phyloP scores from a whole-genome alignment of 352 stramenopile genomes.

The Pythium angustatum region DNA sequence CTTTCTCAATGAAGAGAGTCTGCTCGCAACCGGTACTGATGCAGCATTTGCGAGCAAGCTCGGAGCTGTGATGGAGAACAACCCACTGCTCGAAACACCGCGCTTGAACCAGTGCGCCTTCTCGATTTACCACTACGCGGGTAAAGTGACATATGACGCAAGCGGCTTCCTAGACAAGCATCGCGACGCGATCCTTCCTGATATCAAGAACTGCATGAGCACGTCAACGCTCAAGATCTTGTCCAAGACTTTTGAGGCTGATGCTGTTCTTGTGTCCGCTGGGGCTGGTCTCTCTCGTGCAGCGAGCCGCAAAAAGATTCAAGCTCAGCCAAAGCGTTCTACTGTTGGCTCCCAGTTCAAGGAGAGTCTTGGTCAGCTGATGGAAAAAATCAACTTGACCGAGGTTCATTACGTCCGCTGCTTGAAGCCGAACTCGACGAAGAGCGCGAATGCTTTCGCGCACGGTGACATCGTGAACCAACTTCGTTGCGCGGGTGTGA shows the following conservation, averaged over 20 bases:
- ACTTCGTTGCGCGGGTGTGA: slow-evolving; percentile 80
- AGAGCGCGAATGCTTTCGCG: slow-evolving; percentile 71
- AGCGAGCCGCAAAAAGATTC: slow-evolving; percentile 42
- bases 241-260: slow-evolving; percentile 69
- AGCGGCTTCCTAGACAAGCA: slow-evolving; percentile 87
- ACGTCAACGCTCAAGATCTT: slow-evolving; percentile 62
- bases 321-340: slow-evolving; percentile 61
- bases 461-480: slow-evolving; percentile 82
- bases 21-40: slow-evolving; percentile 83
- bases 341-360: slow-evolving; percentile 88
- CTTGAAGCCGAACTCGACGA: slow-evolving; percentile 79
- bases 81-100: slow-evolving; percentile 81
- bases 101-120: slow-evolving; percentile 83
- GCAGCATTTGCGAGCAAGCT: slow-evolving; percentile 88
- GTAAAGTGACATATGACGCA: slow-evolving; percentile 84
- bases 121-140: slow-evolving; percentile 85
- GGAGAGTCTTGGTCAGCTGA: slow-evolving; percentile 76
- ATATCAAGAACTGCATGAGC: slow-evolving; percentile 88
- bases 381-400: slow-evolving; percentile 87
- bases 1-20: slow-evolving; percentile 90
- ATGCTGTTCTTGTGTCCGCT: slow-evolving; percentile 1
- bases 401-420: slow-evolving; percentile 88
- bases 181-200: slow-evolving; percentile 76
- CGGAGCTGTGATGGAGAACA: slow-evolving; percentile 86
- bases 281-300: not conserved